Base-by-base conservation (phyloP, 495 filamentous ascomycete genomes). In the Pseudevernia furfuracea region DNA sequence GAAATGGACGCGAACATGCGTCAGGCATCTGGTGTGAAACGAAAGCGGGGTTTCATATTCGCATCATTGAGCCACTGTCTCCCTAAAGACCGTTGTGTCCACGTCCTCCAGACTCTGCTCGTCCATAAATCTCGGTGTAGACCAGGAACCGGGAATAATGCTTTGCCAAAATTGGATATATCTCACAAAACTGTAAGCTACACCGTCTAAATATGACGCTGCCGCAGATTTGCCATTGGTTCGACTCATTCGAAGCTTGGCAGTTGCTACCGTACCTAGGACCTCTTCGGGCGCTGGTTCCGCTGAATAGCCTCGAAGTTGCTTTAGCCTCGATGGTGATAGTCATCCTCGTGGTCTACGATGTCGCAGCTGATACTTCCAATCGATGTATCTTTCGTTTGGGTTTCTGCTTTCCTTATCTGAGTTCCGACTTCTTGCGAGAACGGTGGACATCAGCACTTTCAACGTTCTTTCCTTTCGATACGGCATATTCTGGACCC, bases 331-430 rank as follows among this genome's bases (percentile, higher is more conserved):
- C n/a, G 48, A 52, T 52, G 25, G n/a, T 48, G n/a, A 48, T 48
- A 3, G 25, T 17, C 23, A 25, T 30, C 48, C 11, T 23, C 28
- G 28, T 32, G 15, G 17, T 34, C 58, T 11, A 58, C 12, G 44
- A 52, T 15, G 32, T 60, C 28, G 57, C 44, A 41, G 61, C 28
- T 32, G 61, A 60, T 30, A 21, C 37, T 37, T 66, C 58, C 38
- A 66, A 53, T 59, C 67, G 63, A 43, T 63, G 67, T 39, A 48
- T 59, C 32, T 68, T 68, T 19, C 67, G 52, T 55, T 43, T 61
- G 17, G 67, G 53, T 66, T 66, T 59, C 46, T 68, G 67, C 44
- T 66, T 66, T 21, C 67, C 63, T 52, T 62, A 52, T 52, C 59
- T 56, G 19, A 56, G 23, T 28, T 63, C 67, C 14, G 60, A 23